Evolutionary conservation across 2,329 filamentous ascomycete genomes (phyloP).

Genomic region (Atkinsonella hypoxylon): DNA sequence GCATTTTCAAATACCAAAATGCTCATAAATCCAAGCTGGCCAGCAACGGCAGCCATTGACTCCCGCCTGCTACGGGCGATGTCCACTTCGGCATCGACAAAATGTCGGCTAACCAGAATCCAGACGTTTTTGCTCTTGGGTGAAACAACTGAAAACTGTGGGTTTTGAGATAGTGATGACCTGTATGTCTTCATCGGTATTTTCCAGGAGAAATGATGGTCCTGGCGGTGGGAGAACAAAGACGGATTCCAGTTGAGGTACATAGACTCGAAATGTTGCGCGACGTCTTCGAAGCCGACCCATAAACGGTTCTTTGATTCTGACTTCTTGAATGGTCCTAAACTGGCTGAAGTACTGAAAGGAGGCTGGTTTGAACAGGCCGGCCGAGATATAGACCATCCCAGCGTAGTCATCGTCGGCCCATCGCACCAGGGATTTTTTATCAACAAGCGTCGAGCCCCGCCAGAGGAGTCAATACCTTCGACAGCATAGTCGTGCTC

Average conservation of each 20-base stretch:
- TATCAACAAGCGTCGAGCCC: conserved; percentile 59
- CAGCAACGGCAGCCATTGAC: conserved; percentile 32
- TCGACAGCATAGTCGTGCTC: conserved; percentile 93
- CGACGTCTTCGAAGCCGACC: conserved; percentile 79
- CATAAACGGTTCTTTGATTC: conserved; percentile 67
- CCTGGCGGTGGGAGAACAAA: conserved; percentile 69
- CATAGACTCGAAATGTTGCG: conserved; percentile 88
- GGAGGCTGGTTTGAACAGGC: conserved; percentile 8
- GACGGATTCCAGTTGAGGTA: conserved; percentile 96
- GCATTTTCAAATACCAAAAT: conserved; percentile 66
- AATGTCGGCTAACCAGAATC: conserved; percentile 80
- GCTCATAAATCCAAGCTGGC: conserved; percentile 69
- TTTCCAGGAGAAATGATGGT: conserved; percentile 83
- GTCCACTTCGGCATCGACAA: conserved; percentile 54
- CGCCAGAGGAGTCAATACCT: conserved; percentile 53
- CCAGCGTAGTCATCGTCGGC: conserved; percentile 44
- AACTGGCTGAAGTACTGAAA: background rate
- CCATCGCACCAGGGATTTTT: conserved; percentile 96
- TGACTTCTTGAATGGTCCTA: background rate
- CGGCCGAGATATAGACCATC: background rate
- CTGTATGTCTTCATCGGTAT: conserved; percentile 37
- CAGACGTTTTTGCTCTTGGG: conserved; percentile 54
- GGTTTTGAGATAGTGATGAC: conserved; percentile 50
- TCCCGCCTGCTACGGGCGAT: conserved; percentile 35
- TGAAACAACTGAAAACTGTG: conserved; percentile 59